Evolutionary conservation across 148 eudicot genomes (phyloP), one percentile per base, ranked within the genome.

Genomic region (Limonium bicolor): DNA sequence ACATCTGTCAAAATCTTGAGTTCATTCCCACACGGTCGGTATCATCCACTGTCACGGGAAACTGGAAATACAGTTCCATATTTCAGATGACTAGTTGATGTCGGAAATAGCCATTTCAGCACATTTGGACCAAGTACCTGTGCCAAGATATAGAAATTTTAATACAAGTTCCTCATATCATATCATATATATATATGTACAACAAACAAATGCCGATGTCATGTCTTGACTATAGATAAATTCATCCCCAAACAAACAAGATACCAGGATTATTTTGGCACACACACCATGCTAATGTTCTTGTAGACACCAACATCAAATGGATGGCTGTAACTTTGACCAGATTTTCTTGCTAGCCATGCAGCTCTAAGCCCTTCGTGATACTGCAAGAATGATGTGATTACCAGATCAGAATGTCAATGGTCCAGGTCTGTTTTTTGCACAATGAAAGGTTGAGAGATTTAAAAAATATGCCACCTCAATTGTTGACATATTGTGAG

Each of bases 301-400:
- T 53, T 74, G 69, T 62, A 75, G 42, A 35, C 47, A 27, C 87
- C 87, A 47, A 79, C 78, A 55, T 79, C 71, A 24, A 52, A 79
- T 17, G 73, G 70, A 63, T 79, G 87, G 21, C 44, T 70, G 55
- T 68, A 74, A 55, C 36, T 63, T 56, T 71, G 72, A 10, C 87
- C 87, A 28, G 81, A 65, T 66, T 74, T 74, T 55, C 54, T 61
- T 18, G 81, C 86, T 54, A 78, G 27, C 86, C 86, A 78, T 9
- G 69, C 73, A 42, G 70, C 70, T 36, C 78, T 63, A 46, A 54
- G 68, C 33, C 47, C 63, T 44, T 74, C 78, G 36, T 74, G 64
- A 46, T 66, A 68, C 81, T 74, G 74, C 12, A 61, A 44, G 27
- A 12, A 54, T 25, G 12, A 21, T 28, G 19, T 23, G 27, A 20